Base-by-base conservation (phyloP, 1,284 basidiomycete species). In the Melanopsichium pennsylvanicum region DNA sequence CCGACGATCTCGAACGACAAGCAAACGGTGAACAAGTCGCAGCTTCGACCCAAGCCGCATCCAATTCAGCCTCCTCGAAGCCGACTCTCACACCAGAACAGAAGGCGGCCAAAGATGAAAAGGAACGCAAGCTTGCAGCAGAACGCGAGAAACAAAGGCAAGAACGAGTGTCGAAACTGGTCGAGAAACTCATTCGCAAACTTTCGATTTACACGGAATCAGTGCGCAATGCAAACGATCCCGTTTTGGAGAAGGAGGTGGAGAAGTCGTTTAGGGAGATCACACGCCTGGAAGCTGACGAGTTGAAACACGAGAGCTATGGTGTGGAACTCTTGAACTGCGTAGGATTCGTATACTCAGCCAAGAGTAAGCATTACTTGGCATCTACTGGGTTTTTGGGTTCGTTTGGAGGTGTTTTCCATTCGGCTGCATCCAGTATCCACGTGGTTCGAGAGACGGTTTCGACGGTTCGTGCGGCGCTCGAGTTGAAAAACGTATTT, bases 141-240 rank as follows among this genome's bases (percentile, higher is more conserved):
- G 90, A 93, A 88, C 93, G 91, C 87, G 89, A 91, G 3, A 87
- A 87, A 50, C 88, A 86, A 22, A 85, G 95, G 40, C 86, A 87
- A 62, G 90, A 90, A 74, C 86, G 95, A 12, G 88, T 97, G 6
- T 83, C 87, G 57, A 90, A 91, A 81, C 87, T 98, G 5, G 88
- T 91, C 3, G 88, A 89, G 61, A 90, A 92, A 62, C 85, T 97
- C 56, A 87, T 88, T 45, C 88, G 91, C 75, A 97, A 95, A 81
- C 85, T 97, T 32, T 87, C 89, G 47, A 91, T 97, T 49, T 97
- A 92, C 81, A 90, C 92, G 0, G 95, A 98, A 83, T 90, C 89
- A 8, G 91, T 94, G 4, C 86, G 86, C 2, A 87, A 88, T 0
- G 80, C 80, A 12, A 87, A 88, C 10, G 85, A 89, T 63, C 89